Conservation (phyloP, 495 filamentous ascomycete species). For the Astrothelium subdiscretum region DNA sequence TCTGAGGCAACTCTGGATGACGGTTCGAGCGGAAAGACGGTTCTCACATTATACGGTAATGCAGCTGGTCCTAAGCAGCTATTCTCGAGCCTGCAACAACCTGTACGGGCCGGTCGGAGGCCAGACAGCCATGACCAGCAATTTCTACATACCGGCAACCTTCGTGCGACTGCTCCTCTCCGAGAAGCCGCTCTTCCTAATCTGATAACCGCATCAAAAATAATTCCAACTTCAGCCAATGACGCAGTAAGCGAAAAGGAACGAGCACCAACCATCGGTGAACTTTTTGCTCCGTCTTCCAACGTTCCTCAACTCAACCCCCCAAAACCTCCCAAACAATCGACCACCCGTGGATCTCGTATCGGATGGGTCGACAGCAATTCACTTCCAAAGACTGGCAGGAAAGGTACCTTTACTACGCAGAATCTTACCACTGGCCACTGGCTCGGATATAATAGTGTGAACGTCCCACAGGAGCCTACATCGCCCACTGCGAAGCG, state of each 20-base stretch:
- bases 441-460: conserved; percentile 53
- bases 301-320: conserved; percentile 56
- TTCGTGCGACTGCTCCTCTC: conserved; percentile 27
- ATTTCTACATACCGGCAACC: conserved; percentile 10
- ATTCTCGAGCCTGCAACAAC: conserved; percentile 67
- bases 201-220: conserved; percentile 58
- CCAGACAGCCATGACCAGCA: conserved; percentile 31
- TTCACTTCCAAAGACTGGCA: conserved; percentile 11
- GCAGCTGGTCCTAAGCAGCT: conserved; percentile 63
- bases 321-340: conserved; percentile 55
- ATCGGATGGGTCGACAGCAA: conserved; percentile 43
- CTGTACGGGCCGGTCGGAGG: conserved; percentile 16
- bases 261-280: conserved; percentile 56
- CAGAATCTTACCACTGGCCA: conserved; percentile 48
- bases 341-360: conserved; percentile 45
- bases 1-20: not conserved
- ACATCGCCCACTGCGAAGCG: conserved; percentile 48
- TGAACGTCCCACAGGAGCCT: conserved; percentile 39
- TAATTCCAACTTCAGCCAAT: conserved; percentile 44
- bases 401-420: conserved; percentile 41
- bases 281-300: conserved; percentile 65
- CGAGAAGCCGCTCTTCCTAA: conserved; percentile 57
- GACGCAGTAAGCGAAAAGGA: conserved; percentile 30
- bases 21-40: conserved; percentile 22
- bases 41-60: conserved; percentile 61